Conservation (phyloP, 495 filamentous ascomycete genomes). For the Annulohypoxylon stygium region DNA sequence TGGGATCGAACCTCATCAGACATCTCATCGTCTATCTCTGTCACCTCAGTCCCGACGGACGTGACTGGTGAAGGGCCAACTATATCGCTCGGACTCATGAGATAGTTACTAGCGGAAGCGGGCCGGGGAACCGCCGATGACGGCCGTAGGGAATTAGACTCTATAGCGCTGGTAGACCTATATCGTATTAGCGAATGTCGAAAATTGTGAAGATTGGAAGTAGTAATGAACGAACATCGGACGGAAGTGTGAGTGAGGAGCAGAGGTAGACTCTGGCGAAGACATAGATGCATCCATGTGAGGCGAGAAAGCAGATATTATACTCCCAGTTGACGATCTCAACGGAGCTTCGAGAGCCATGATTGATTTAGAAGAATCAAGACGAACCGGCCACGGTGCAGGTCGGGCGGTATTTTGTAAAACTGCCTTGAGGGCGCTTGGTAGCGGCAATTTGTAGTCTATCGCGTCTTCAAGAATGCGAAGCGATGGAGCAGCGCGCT, state of each 20-base stretch:
- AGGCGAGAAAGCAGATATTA: slow-evolving; percentile 71
- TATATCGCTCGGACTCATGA: slow-evolving; percentile 67
- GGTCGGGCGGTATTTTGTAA: slow-evolving; percentile 20
- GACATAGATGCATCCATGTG: slow-evolving; percentile 70
- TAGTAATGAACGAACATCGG: slow-evolving; percentile 59
- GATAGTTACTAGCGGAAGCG: slow-evolving; percentile 52
- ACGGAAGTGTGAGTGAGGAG: slow-evolving; percentile 61
- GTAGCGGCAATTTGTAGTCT: slow-evolving; percentile 33
- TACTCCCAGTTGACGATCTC: slow-evolving; percentile 64
- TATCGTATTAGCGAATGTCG: slow-evolving; percentile 28
- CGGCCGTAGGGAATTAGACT: slow-evolving; percentile 59
- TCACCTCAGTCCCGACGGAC: slow-evolving; percentile 77
- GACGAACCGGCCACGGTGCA: slow-evolving; percentile 28
- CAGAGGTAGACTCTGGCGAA: slow-evolving; percentile 66
- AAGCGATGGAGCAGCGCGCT: slow-evolving; percentile 32
- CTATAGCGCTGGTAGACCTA: slow-evolving; percentile 56
- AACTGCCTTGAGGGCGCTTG: slow-evolving; percentile 39
- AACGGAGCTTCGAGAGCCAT: slow-evolving; percentile 74
- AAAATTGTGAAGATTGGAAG: neutral
- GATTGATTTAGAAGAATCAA: slow-evolving; percentile 33
- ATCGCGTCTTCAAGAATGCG: slow-evolving; percentile 29
- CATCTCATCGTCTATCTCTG: slow-evolving; percentile 79
- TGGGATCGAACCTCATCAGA: slow-evolving; percentile 61
- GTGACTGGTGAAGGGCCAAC: slow-evolving; percentile 82
- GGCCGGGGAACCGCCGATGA: slow-evolving; percentile 45